These are phyloP conservation scores for Nakazawaea wyomingensis DNA, from an alignment of 805 yeast genomes.

Conservation along the genomic window DNA sequence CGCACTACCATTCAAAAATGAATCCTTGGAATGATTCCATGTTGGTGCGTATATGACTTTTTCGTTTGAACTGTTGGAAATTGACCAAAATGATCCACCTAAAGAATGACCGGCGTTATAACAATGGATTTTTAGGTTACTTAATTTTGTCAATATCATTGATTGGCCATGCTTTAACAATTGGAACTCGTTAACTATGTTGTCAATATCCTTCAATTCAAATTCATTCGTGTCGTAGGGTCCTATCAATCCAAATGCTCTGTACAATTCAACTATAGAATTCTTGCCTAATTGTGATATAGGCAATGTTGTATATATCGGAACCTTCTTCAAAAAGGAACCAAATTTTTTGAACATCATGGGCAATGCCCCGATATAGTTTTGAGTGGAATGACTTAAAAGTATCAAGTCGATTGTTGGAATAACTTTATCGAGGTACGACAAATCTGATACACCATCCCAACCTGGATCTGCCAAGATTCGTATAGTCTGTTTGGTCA, in stretches of 20 bases:
- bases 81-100: slow-evolving; percentile 87
- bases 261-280: slow-evolving; percentile 76
- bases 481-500: slow-evolving; percentile 40
- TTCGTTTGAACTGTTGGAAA: slow-evolving; percentile 66
- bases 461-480: slow-evolving; percentile 72
- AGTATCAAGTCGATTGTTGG: slow-evolving; percentile 60
- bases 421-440: slow-evolving; percentile 37
- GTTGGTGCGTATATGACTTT: slow-evolving; percentile 82
- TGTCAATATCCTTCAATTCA: slow-evolving; percentile 73
- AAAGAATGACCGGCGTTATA: slow-evolving; percentile 87
- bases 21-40: slow-evolving; percentile 93
- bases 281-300: slow-evolving; percentile 81
- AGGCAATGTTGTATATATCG: slow-evolving; percentile 87
- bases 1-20: slow-evolving; percentile 70
- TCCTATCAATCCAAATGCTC: slow-evolving; percentile 70
- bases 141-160: slow-evolving; percentile 52
- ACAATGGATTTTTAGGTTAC: slow-evolving; percentile 68
- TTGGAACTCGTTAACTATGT: slow-evolving; percentile 52
- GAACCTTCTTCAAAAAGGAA: slow-evolving; percentile 52
- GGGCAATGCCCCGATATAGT: slow-evolving; percentile 76
- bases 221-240: slow-evolving; percentile 53
- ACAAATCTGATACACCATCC: slow-evolving; percentile 47
- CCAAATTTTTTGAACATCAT: slow-evolving; percentile 56
- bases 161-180: slow-evolving; percentile 79
- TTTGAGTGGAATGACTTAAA: slow-evolving; percentile 81